These are phyloP conservation scores for Chlorella sp. DNA, from an alignment of 139 green algal genomes.

Conservation along the genomic window DNA sequence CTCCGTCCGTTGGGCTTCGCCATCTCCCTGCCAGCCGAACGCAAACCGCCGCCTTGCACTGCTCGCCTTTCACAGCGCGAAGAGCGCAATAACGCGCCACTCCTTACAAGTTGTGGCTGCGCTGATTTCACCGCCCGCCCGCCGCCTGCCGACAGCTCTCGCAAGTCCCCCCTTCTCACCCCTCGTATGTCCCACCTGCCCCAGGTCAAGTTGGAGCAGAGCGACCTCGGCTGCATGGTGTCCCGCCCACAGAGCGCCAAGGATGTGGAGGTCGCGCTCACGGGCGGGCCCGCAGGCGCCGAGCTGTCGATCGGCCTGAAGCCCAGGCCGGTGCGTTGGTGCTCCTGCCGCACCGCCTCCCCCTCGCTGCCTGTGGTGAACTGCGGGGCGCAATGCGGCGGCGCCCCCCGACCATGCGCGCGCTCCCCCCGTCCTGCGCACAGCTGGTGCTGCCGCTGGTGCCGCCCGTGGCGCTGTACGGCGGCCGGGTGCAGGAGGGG, in stretches of 20 bases:
- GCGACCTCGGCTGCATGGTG: slow-evolving; percentile 27
- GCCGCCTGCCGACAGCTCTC: too few relatives aligned
- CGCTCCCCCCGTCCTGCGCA: neutral
- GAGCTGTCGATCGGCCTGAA: slow-evolving; percentile 12
- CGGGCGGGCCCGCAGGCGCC: neutral
- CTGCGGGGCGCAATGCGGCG: neutral
- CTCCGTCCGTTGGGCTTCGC: too few relatives aligned
- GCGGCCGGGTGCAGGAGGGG: slow-evolving; percentile 20
- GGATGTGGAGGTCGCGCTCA: slow-evolving; percentile 22
- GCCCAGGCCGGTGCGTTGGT: slow-evolving; percentile 3
- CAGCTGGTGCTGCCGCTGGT: slow-evolving; percentile 27
- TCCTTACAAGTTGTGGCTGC: too few relatives aligned
- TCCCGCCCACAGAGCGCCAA: slow-evolving; percentile 26
- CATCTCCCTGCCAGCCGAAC: too few relatives aligned
- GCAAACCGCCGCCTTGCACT: too few relatives aligned
- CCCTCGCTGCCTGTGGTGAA: neutral
- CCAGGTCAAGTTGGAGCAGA: slow-evolving; percentile 39
- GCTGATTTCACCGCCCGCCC: too few relatives aligned
- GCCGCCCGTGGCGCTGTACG: slow-evolving; percentile 36
- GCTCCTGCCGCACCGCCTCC: neutral
- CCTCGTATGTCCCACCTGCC: too few relatives aligned
- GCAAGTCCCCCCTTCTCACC: too few relatives aligned
- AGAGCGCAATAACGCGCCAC: too few relatives aligned
- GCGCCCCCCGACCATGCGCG: neutral
- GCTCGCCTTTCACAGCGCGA: too few relatives aligned